Evolutionary conservation across 176 grass and related monocot species (phyloP), one percentile per base, ranked within the genome.

Genomic region (Melocanna baccifera): DNA sequence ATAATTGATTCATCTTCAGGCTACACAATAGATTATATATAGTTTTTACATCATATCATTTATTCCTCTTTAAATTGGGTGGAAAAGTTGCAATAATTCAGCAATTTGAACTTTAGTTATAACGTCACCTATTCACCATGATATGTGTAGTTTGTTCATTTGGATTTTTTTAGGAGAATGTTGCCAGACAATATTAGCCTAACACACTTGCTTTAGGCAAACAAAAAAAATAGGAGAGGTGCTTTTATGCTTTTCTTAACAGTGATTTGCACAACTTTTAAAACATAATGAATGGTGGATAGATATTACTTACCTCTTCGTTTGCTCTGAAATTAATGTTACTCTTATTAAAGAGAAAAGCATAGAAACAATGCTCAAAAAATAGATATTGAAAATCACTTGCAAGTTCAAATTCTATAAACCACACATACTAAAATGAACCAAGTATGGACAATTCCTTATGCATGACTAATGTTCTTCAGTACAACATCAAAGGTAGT

Each of bases 121-220:
- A 56, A 63, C 42, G 16, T 79, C 32, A 53, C 19, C 1, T 34
- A 3, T 46, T 67, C 30, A 59, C 50, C 71, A 55, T 14, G 30
- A 30, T 51, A 66, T 41, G 59, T 63, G 45, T 64, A 63, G 18
- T 13, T 80, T 57, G 37, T 53, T 52, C 30, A 15, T 66, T 63
- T 56, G 19, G 75, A 16, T 2, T 79, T 40, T 85, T 36, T 56
- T 11, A n/a, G 63, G 76, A 83, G 12, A 69, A 68, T 63, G 20
- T 77, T 88, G 41, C 51, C 51, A 15, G 32, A 75, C 41, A 47
- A 3, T 86, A 73, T 39, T 81, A 47, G 51, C 56, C 26, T 50
- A 58, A 46, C 28, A 20, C 53, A 63, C 66, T 71, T 55, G 11
- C 45, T 16, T 70, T 26, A 40, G 42, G 7, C 36, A 82, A 65